Evolutionary conservation across 1,284 basidiomycete species (phyloP), one percentile per base, ranked within the genome.

Genomic region (Neonothopanus nambi): DNA sequence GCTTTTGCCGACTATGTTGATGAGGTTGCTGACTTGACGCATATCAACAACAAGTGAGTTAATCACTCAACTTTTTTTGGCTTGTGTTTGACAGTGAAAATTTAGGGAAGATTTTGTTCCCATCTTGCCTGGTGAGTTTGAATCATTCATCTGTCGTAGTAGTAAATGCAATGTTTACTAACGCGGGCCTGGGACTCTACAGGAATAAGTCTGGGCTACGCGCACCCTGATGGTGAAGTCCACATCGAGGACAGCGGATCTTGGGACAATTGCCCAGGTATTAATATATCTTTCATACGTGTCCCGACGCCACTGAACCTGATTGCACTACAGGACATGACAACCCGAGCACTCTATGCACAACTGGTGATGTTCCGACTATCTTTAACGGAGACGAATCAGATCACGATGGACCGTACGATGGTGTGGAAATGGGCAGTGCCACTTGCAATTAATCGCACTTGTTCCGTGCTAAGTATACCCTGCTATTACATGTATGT

Each of bases 1-100:
- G 78, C 68, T 0, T 85, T 82, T 54, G 82, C 82, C 1, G 57
- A 81, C 59, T 84, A 78, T 55, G 74, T 87, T 17, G 82, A 86
- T 60, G 11, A 66, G 77, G 35, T 46, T 71, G 9, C 52, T 40
- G 9, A 42, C 65, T 20, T 80, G 35, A 74, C 74, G 12, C 81
- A 75, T 45, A 69, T 84, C 40, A 82, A 76, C 58, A 80, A 84
- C 63, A 63, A 71, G 67, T 72, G 53, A 7, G 67, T 59, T 21
- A 12, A 13, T 18, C 28, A 13, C 7, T 42, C 13, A 18, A 18
- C 61, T 5, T 62, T 58, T 18, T 57, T 33, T 13, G 38, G 45
- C 37, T 44, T 40, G 60, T 37, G n/a, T 45, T 20, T 50, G 6
- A 51, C 12, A 2, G 21, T 35, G 18, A 36, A 24, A 3, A 13